These are phyloP conservation scores for Scheffersomyces amazonensis DNA, from an alignment of 805 yeast genomes.

Conservation along the genomic window DNA sequence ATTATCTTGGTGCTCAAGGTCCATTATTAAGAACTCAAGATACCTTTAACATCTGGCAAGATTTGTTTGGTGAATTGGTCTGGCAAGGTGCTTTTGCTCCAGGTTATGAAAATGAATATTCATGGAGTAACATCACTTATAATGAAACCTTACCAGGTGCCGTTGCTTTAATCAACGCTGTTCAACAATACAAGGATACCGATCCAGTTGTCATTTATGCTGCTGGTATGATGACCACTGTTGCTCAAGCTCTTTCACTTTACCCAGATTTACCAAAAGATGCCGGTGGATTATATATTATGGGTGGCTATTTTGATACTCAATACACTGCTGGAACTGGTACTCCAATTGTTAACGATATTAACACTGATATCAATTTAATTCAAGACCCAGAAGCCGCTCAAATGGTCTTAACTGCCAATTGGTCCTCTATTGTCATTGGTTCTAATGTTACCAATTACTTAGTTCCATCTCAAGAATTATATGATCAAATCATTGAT, in stretches of 20 bases:
- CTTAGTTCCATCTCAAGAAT: constrained; percentile 35
- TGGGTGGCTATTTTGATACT: constrained; percentile 45
- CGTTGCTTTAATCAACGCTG: constrained; percentile 38
- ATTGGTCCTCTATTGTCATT: constrained; percentile 35
- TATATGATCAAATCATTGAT: constrained; percentile 30
- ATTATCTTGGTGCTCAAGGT: constrained; percentile 34
- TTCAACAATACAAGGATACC: constrained; percentile 33
- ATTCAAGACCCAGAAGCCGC: constrained; percentile 47
- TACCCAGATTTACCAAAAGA: constrained; percentile 38
- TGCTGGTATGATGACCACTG: constrained; percentile 43
- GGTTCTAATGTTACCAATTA: constrained; percentile 44
- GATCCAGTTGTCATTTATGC: constrained; percentile 31
- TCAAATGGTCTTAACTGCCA: constrained; percentile 38
- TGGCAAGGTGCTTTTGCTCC: constrained; percentile 42
- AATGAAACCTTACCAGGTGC: constrained; percentile 32
- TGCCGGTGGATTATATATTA: constrained; percentile 37
- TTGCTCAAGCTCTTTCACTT: constrained; percentile 41
- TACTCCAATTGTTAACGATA: constrained; percentile 20
- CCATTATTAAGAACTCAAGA: constrained; percentile 38
- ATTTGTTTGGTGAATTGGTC: constrained; percentile 33
- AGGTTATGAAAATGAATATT: constrained; percentile 26
- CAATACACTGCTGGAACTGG: constrained; percentile 35
- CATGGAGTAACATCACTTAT: constrained; percentile 28
- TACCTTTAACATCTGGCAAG: constrained; percentile 38
- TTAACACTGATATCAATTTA: constrained; percentile 42